Conservation (phyloP, 345 rosid species). For the Microthlaspi erraticum region DNA sequence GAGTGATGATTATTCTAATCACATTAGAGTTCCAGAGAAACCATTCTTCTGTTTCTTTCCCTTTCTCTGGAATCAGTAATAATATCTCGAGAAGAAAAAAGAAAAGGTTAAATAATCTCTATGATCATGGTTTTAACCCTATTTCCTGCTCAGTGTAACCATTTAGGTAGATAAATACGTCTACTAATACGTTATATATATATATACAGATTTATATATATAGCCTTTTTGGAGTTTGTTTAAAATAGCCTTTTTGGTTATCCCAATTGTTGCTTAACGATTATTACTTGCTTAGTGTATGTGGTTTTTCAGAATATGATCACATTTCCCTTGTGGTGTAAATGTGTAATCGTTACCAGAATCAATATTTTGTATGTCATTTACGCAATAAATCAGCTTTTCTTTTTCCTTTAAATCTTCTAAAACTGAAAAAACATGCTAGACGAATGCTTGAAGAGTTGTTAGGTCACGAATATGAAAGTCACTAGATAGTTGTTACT, state of each 20-base stretch:
- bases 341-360: not conserved
- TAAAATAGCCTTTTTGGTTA: constrained; percentile 13
- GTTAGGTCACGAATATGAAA: too few species aligned
- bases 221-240: constrained; percentile 9
- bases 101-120: not conserved
- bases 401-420: too few species aligned
- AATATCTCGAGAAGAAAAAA: constrained; percentile 11
- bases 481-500: too few species aligned
- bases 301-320: not conserved
- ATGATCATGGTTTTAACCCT: not conserved
- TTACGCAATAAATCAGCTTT: too few species aligned
- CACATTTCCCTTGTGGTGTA: not conserved
- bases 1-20: constrained; percentile 20
- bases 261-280: constrained; percentile 10
- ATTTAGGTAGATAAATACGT: constrained; percentile 37
- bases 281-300: constrained; percentile 7
- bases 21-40: constrained; percentile 27
- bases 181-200: constrained; percentile 18
- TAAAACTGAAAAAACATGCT: too few species aligned
- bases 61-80: constrained; percentile 39
- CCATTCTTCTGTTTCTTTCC: constrained; percentile 35
- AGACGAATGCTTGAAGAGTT: too few species aligned
- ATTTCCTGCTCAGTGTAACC: constrained; percentile 26
- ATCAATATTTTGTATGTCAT: too few species aligned
- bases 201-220: not conserved